A percentile compares a stretch with the other conserved stretches of the same genome.
Evolutionary conservation across 208 protist species (phyloP).

Genomic region (Crithidia expoeki): DNA sequence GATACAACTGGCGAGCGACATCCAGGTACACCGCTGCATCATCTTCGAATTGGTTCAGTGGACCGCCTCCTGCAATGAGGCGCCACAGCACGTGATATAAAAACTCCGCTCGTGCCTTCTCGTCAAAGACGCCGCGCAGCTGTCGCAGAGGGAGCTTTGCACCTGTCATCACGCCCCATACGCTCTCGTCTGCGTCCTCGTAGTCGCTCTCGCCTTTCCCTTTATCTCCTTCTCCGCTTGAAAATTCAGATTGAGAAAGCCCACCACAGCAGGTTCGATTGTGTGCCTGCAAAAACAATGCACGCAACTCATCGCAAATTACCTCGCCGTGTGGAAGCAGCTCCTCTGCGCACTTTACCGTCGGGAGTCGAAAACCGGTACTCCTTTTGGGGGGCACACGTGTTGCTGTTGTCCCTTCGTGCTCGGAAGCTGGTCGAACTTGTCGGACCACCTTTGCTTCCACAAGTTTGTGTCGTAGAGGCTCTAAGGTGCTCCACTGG

Average conservation of each 20-base stretch:
- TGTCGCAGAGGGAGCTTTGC: conserved; percentile 27
- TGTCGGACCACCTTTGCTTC: conserved; percentile 41
- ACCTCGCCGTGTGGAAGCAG: conserved; percentile 58
- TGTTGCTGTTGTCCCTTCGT: not conserved
- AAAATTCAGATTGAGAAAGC: not conserved
- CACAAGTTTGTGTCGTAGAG: conserved; percentile 36
- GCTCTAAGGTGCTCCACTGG: conserved; percentile 43
- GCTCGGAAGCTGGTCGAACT: conserved; percentile 1
- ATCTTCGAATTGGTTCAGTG: conserved; percentile 85
- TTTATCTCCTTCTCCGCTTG: not conserved
- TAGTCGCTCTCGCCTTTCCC: conserved; percentile 22
- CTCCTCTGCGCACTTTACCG: conserved; percentile 51
- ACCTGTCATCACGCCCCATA: conserved; percentile 24
- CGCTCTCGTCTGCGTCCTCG: conserved; percentile 49
- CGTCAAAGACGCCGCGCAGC: conserved; percentile 37
- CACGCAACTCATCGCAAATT: conserved; percentile 75
- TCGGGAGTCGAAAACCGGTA: conserved; percentile 26
- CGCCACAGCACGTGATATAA: conserved; percentile 79
- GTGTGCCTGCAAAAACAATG: conserved; percentile 61
- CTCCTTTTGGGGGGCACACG: no score
- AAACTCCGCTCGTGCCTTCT: conserved; percentile 48
- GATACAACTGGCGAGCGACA: conserved; percentile 48
- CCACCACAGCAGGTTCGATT: not conserved
- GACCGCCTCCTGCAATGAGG: conserved; percentile 68
- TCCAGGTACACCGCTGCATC: conserved; percentile 59